These are phyloP conservation scores for Acanthamoeba castellanii DNA, from an alignment of 208 protist species.

Conservation along the genomic window DNA sequence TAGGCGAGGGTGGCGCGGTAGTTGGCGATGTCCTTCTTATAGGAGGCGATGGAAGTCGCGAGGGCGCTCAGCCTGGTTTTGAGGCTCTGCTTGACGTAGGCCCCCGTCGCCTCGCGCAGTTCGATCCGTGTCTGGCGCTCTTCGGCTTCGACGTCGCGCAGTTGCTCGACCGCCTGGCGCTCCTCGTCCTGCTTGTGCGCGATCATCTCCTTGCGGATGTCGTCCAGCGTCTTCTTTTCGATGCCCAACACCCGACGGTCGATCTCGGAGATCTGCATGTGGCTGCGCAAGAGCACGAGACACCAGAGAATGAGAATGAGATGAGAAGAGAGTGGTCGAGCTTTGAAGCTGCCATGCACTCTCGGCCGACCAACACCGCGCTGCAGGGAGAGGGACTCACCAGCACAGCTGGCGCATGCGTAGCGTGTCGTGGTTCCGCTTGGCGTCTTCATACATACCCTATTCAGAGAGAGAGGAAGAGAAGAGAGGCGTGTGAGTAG, in stretches of 20 bases:
- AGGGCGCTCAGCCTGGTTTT: not conserved
- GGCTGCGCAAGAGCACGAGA: not conserved
- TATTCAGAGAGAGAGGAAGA: not conserved
- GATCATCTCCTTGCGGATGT: constrained; percentile 53
- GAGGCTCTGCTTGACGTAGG: not conserved
- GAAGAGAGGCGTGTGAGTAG: too few relatives aligned
- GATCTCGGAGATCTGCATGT: constrained; percentile 31
- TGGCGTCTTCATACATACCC: not conserved
- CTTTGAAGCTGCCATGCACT: too few relatives aligned
- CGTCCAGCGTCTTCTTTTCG: constrained; percentile 64
- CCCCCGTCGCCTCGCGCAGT: not conserved
- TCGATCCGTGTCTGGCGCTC: not conserved
- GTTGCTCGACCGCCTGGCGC: not conserved
- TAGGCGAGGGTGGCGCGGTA: not conserved
- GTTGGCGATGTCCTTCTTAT: not conserved
- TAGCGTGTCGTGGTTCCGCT: not conserved
- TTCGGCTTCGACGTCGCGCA: not conserved
- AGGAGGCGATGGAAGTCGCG: not conserved
- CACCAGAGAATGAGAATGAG: too few relatives aligned
- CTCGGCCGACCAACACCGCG: not conserved
- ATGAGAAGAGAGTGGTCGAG: not conserved
- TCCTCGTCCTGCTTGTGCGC: not conserved
- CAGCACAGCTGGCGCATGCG: constrained; percentile 71
- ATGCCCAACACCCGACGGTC: constrained; percentile 7
- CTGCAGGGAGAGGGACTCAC: not conserved